A percentile compares a stretch with the other conserved stretches of the same genome.
These are phyloP conservation scores for Ogataea parapolymorpha DNA, from an alignment of 805 yeast genomes.

Conservation along the genomic window DNA sequence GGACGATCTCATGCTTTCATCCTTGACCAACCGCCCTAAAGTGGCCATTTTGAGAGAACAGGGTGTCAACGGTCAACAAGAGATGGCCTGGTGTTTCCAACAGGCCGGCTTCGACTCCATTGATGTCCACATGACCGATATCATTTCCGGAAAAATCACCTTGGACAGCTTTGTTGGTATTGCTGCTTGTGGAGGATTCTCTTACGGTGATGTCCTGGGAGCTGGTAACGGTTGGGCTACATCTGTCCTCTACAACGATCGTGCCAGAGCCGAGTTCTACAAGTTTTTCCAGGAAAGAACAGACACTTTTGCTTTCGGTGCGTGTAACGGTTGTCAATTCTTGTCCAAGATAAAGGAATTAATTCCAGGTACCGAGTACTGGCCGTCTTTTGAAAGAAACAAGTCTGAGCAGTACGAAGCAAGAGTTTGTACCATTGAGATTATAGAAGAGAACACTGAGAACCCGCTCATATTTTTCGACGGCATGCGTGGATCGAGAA, in stretches of 20 bases:
- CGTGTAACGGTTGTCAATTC: slow-evolving; percentile 98
- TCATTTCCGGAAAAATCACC: slow-evolving; percentile 66
- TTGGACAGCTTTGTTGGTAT: slow-evolving; percentile 83
- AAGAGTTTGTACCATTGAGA: slow-evolving; percentile 85
- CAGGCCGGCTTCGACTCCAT: slow-evolving; percentile 93
- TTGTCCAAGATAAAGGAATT: slow-evolving; percentile 77
- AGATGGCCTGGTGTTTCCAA: slow-evolving; percentile 96
- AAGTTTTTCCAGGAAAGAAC: slow-evolving; percentile 80
- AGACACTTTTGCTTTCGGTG: slow-evolving; percentile 96
- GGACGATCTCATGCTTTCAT: slow-evolving; percentile 43
- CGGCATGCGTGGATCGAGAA: slow-evolving; percentile 87
- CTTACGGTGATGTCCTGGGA: slow-evolving; percentile 97
- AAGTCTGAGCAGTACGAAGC: slow-evolving; percentile 94
- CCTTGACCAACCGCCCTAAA: slow-evolving; percentile 55
- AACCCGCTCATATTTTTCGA: slow-evolving; percentile 67
- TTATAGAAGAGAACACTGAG: slow-evolving; percentile 51
- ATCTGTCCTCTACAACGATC: slow-evolving; percentile 81
- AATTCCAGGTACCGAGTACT: slow-evolving; percentile 90
- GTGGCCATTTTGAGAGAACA: slow-evolving; percentile 97
- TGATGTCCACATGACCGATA: slow-evolving; percentile 96
- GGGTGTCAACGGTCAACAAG: slow-evolving; percentile 97
- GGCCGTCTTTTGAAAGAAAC: slow-evolving; percentile 96
- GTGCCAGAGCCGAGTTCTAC: slow-evolving; percentile 70
- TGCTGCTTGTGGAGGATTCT: slow-evolving; percentile 99
- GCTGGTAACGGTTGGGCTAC: slow-evolving; percentile 99